phyloP scores from a whole-genome alignment of 2,329 filamentous ascomycete species.

The Paracoccidioides lutzii region DNA sequence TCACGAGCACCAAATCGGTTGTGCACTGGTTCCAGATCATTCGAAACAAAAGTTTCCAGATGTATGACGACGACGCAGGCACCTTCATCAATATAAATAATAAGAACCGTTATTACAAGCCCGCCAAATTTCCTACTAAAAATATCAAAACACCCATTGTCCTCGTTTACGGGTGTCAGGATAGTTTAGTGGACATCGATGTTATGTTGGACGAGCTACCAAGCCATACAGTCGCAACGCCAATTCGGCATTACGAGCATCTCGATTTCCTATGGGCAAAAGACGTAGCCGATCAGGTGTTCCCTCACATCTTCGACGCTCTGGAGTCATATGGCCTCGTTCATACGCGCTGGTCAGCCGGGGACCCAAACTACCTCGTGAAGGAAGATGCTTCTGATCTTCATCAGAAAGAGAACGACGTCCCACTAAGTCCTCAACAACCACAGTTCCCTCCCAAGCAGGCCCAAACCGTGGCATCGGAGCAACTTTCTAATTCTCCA shows the following conservation, averaged over 20 bases:
- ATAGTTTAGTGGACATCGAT: conserved; percentile 86
- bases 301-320: conserved; percentile 82
- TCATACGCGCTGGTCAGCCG: not conserved
- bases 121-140: conserved; percentile 86
- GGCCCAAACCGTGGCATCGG: not conserved
- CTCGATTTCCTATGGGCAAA: conserved; percentile 91
- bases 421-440: not conserved
- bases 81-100: conserved; percentile 58
- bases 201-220: conserved; percentile 86
- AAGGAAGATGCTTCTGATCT: not conserved
- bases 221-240: conserved; percentile 66
- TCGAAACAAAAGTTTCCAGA: conserved; percentile 87
- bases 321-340: conserved; percentile 51
- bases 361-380: not conserved
- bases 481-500: not conserved
- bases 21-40: conserved; percentile 99
- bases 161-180: conserved; percentile 81
- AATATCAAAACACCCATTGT: conserved; percentile 96
- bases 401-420: not conserved
- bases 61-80: conserved; percentile 93
- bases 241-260: conserved; percentile 89
- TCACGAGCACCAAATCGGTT: conserved; percentile 89
- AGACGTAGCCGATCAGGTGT: conserved; percentile 72
- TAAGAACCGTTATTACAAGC: conserved; percentile 79
- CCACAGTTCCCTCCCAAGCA: not conserved